A percentile compares a stretch with the other conserved stretches of the same genome.
Conservation (phyloP, 2,329 filamentous ascomycete species). For the Exophiala viscosa region DNA sequence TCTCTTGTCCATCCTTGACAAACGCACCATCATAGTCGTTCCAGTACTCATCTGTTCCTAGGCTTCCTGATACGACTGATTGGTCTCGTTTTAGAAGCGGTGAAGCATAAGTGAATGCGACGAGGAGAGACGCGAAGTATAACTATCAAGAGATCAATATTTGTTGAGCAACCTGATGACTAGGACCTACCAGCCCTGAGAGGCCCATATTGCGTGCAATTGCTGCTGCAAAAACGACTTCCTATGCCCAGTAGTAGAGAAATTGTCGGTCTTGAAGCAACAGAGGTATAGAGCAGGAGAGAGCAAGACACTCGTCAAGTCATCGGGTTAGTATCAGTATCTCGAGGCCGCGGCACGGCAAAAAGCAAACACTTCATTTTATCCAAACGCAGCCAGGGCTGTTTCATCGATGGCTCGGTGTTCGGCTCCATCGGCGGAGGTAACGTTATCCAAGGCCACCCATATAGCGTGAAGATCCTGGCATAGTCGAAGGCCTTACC, state of each 20-base stretch:
- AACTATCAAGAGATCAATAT: constrained; percentile 1
- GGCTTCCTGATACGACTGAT: constrained; percentile 23
- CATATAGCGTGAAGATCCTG: neutral
- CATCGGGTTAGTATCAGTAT: no score
- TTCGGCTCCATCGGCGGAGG: neutral
- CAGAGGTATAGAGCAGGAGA: no score
- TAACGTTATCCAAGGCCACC: neutral
- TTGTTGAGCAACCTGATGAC: neutral
- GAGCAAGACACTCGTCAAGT: no score
- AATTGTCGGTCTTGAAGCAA: no score
- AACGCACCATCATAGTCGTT: constrained; percentile 25
- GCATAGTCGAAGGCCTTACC: neutral
- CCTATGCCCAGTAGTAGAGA: no score
- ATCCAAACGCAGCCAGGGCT: neutral
- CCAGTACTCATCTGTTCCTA: constrained; percentile 26
- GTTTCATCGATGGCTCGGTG: neutral
- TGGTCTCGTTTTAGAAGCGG: constrained; percentile 15
- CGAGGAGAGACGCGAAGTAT: constrained; percentile 7
- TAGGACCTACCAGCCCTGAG: neutral
- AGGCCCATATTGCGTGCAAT: neutral
- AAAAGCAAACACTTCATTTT: neutral
- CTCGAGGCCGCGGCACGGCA: no score
- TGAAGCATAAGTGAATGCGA: constrained; percentile 5
- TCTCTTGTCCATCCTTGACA: neutral
- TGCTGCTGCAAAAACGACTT: no score